Evolutionary conservation across 352 stramenopile genomes (phyloP).

Genomic region (Aphanomyces astaci): DNA sequence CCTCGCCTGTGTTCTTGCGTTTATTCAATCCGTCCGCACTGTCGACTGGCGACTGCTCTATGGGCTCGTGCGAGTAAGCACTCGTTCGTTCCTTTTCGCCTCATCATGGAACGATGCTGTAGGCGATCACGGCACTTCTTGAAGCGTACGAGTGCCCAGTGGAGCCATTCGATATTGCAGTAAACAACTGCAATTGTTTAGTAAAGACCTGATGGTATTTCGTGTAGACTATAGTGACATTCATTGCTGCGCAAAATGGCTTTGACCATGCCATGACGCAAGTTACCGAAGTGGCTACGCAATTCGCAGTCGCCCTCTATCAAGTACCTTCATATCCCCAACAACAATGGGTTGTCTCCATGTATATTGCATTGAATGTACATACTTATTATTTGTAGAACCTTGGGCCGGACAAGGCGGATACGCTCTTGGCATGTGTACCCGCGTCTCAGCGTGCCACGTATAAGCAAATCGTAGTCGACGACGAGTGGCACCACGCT

Average conservation of each 20-base stretch:
- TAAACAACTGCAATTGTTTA: neutral
- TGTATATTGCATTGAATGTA: too few relatives aligned
- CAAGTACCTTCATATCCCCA: neutral
- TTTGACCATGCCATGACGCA: constrained; percentile 7
- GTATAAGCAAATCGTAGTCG: constrained; percentile 3
- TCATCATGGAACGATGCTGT: neutral
- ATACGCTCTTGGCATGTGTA: neutral
- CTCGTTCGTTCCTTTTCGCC: too few relatives aligned
- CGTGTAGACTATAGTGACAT: neutral
- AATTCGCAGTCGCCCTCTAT: constrained; percentile 1
- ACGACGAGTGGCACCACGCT: constrained; percentile 8
- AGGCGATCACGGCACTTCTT: neutral
- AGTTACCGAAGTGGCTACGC: neutral
- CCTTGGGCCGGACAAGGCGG: neutral
- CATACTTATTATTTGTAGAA: neutral
- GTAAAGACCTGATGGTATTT: neutral
- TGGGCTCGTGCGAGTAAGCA: neutral
- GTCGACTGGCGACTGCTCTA: neutral
- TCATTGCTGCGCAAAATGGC: neutral
- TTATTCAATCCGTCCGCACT: neutral
- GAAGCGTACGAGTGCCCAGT: neutral
- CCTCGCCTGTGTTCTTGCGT: neutral
- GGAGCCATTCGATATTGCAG: neutral
- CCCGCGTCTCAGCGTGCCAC: neutral
- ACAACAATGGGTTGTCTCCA: too few relatives aligned